These are phyloP conservation scores for Ophiostoma angusticollis DNA, from an alignment of 2,329 filamentous ascomycete genomes.

Conservation along the genomic window DNA sequence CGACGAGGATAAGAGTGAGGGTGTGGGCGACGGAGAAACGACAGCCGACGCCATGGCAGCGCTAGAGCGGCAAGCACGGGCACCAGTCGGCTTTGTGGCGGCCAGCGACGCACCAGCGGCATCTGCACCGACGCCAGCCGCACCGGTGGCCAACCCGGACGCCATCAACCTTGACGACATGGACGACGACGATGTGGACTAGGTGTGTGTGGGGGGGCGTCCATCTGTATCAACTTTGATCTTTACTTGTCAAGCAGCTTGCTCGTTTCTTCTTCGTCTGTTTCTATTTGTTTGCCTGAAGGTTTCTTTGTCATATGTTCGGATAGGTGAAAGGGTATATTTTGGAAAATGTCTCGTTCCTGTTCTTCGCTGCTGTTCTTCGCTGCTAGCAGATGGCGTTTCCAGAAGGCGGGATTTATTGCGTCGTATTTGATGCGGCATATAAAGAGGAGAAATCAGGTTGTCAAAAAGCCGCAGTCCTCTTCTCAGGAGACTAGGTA, in stretches of 20 bases:
- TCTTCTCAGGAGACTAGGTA: too few species aligned
- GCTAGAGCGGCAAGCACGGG: slow-evolving; percentile 75
- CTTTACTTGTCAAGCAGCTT: too few species aligned
- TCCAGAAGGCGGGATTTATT: too few species aligned
- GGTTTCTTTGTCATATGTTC: slow-evolving; percentile 6
- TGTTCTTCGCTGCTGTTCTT: too few species aligned
- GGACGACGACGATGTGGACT: slow-evolving; percentile 37
- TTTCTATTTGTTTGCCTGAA: too few species aligned
- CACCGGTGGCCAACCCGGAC: slow-evolving; percentile 58
- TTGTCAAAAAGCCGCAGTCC: too few species aligned
- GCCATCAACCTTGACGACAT: slow-evolving; percentile 69
- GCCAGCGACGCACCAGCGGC: slow-evolving; percentile 56
- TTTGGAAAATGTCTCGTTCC: too few species aligned
- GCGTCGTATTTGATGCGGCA: too few species aligned
- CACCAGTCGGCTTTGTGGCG: slow-evolving; percentile 82
- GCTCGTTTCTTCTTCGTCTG: slow-evolving; percentile 7
- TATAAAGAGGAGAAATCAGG: too few species aligned
- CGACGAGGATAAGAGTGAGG: slow-evolving; percentile 30
- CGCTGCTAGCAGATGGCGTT: too few species aligned
- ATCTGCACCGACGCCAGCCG: slow-evolving; percentile 23
- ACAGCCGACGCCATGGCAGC: slow-evolving; percentile 76
- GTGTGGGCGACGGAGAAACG: slow-evolving; percentile 29
- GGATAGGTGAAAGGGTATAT: not conserved
- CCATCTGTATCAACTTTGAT: not conserved
- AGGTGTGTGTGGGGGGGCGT: not conserved